A percentile compares a stretch with the other conserved stretches of the same genome.
Evolutionary conservation across 2,329 filamentous ascomycete genomes (phyloP).

Genomic region (Botryosphaeria agaves): DNA sequence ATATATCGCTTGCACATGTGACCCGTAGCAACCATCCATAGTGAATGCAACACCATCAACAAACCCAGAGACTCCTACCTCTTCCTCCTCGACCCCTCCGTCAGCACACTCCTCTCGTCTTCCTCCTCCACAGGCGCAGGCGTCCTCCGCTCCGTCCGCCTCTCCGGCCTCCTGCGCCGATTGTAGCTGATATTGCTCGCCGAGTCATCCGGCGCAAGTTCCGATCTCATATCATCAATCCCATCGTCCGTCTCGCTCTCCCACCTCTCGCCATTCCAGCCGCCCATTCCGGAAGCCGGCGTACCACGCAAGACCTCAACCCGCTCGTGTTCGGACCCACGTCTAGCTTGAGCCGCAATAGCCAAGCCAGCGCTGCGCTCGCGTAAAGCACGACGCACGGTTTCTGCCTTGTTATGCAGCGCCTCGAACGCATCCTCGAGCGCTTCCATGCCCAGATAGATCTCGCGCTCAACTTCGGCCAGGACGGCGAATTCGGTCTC

Average conservation of each 20-base stretch:
- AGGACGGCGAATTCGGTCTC: constrained; percentile 83
- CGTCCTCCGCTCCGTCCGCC: constrained; percentile 50
- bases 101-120: constrained; percentile 23
- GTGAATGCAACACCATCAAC: no score
- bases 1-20: no score
- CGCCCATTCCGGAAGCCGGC: constrained; percentile 25
- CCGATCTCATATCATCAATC: constrained; percentile 23
- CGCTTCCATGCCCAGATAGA: constrained; percentile 85
- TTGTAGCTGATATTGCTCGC: constrained; percentile 67
- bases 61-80: no score
- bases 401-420: constrained; percentile 71
- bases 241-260: constrained; percentile 14
- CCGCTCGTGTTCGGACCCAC: constrained; percentile 36
- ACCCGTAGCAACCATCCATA: no score
- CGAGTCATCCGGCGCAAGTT: constrained; percentile 58
- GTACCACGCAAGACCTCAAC: constrained; percentile 29
- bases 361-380: constrained; percentile 68
- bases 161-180: constrained; percentile 47
- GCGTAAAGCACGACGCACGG: constrained; percentile 59
- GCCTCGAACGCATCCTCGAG: constrained; percentile 88
- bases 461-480: constrained; percentile 82
- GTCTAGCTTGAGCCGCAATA: constrained; percentile 39
- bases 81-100: neutral
- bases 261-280: constrained; percentile 8
- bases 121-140: constrained; percentile 57